Base-by-base conservation (phyloP, 306 rosid genomes). In the Gleditsia sinensis region DNA sequence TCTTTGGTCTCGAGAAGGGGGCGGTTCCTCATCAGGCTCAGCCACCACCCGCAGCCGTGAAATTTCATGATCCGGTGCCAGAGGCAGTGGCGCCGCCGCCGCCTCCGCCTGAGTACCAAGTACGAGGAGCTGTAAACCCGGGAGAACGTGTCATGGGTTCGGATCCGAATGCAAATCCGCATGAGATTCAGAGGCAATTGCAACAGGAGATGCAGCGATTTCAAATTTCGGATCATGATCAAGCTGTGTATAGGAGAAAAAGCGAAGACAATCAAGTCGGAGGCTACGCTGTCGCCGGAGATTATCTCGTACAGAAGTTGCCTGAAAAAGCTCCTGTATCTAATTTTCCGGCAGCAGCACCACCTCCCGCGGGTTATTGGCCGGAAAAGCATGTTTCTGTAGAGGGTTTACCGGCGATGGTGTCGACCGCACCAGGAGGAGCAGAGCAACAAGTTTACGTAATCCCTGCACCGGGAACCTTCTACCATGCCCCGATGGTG, bases 131-230 rank as follows among this genome's bases (percentile, higher is more conserved):
- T 0, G 20, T 53, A 6, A 3, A 51, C 42, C 30, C 69, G 0
- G 48, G 57, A 2, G 88, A 82, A 67, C 83, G 84, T 51, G 78
- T 73, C 19, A 5, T 39, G 3, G 83, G 85, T 16, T 66, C 90
- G 60, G 94, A 86, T 50, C 87, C 82, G 16, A 65, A 30, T 0
- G 60, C 56, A 46, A 75, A 64, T 62, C 69, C 85, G 72, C 66
- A 78, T 2, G 98, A 88, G 55, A 82, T 88, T 76, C 97, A 88
- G 72, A 67, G 90, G 25, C 96, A 89, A 25, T 56, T 89, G 57
- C 97, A 87, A 28, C 95, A 85, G 81, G 86, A 86, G 54, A 50
- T 89, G 64, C 91, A 89, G 85, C 76, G 89, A 37, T 34, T 89
- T 34, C 97, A 88, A 37, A 81, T 92, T 24, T 71, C 80, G 6